Evolutionary conservation across 2,329 filamentous ascomycete species (phyloP).

Genomic region (Dothidotthia symphoricarpi): DNA sequence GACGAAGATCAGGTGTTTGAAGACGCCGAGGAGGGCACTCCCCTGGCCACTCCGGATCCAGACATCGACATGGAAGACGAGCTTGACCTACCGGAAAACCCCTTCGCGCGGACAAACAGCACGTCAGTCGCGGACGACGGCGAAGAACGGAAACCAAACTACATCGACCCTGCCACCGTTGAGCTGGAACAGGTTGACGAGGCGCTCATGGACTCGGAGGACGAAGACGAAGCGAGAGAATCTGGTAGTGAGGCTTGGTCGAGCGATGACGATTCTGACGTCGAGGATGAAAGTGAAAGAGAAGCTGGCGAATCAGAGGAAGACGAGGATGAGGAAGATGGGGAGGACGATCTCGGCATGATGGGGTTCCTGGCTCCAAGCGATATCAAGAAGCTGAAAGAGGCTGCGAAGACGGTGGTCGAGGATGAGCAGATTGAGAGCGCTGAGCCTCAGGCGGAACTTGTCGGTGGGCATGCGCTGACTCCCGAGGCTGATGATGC

Average conservation of each 20-base stretch:
- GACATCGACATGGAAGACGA: slow-evolving; percentile 28
- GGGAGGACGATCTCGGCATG: slow-evolving; percentile 28
- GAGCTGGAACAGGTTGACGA: slow-evolving; percentile 45
- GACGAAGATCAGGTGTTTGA: slow-evolving; percentile 41
- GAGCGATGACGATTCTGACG: slow-evolving; percentile 38
- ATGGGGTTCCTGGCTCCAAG: slow-evolving; percentile 37
- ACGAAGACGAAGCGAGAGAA: slow-evolving; percentile 26
- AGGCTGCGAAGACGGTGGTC: slow-evolving; percentile 27
- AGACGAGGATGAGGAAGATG: slow-evolving; percentile 24
- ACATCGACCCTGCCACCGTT: slow-evolving; percentile 38
- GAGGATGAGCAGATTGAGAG: slow-evolving; percentile 40
- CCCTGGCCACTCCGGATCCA: slow-evolving; percentile 31
- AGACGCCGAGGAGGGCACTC: slow-evolving; percentile 22
- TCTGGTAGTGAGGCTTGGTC: slow-evolving; percentile 41
- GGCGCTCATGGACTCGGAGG: slow-evolving; percentile 40
- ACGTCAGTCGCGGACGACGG: slow-evolving; percentile 19
- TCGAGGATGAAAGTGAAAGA: slow-evolving; percentile 19
- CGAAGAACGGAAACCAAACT: slow-evolving; percentile 15
- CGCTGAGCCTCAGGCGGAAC: slow-evolving; percentile 20
- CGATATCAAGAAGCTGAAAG: slow-evolving; percentile 39
- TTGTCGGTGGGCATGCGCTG: slow-evolving; percentile 32
- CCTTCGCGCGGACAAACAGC: slow-evolving; percentile 21
- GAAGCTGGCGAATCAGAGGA: slow-evolving; percentile 21
- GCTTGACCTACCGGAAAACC: slow-evolving; percentile 10
- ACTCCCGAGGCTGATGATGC: slow-evolving; percentile 46